Evolutionary conservation across 1,284 basidiomycete species (phyloP).

Genomic region (Phylloboletellus chloephorus): DNA sequence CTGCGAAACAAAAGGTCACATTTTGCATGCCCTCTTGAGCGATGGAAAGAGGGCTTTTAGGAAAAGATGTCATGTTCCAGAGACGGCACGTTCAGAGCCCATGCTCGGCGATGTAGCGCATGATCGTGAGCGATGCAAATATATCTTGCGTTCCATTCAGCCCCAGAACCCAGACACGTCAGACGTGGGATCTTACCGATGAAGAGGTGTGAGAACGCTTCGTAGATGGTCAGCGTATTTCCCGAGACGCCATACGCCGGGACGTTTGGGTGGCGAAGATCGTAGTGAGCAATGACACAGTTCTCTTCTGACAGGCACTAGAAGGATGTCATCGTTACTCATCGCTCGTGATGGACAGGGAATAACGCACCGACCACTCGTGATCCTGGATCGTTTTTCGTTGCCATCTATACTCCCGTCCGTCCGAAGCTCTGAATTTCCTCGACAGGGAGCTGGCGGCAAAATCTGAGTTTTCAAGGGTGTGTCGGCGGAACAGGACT

Average conservation of each 20-base stretch:
- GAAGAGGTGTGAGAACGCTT: conserved; percentile 49
- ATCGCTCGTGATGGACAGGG: neutral
- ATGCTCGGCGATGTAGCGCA: conserved; percentile 54
- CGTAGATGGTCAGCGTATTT: conserved; percentile 58
- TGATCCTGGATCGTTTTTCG: conserved; percentile 47
- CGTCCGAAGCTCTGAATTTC: conserved; percentile 62
- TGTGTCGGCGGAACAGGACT: conserved; percentile 22
- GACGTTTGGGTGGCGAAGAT: conserved; percentile 47
- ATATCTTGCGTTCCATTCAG: conserved; percentile 42
- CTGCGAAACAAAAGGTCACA: no score
- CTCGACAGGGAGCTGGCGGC: conserved; percentile 50
- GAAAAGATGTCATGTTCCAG: neutral
- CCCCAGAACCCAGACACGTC: neutral
- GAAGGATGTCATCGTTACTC: conserved; percentile 5
- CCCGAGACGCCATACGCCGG: conserved; percentile 58
- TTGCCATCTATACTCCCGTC: conserved; percentile 62
- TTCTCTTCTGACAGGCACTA: conserved; percentile 57
- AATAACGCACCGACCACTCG: conserved; percentile 57
- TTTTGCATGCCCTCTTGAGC: neutral
- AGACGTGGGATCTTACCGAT: conserved; percentile 41
- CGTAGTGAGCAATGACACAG: conserved; percentile 53
- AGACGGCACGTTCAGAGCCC: conserved; percentile 30
- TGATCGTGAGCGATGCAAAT: conserved; percentile 56
- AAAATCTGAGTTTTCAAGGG: neutral
- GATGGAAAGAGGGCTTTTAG: conserved; percentile 11